Evolutionary conservation across 331 rosid species (phyloP), one percentile per base, ranked within the genome.

Genomic region (Prunus yedoensis): DNA sequence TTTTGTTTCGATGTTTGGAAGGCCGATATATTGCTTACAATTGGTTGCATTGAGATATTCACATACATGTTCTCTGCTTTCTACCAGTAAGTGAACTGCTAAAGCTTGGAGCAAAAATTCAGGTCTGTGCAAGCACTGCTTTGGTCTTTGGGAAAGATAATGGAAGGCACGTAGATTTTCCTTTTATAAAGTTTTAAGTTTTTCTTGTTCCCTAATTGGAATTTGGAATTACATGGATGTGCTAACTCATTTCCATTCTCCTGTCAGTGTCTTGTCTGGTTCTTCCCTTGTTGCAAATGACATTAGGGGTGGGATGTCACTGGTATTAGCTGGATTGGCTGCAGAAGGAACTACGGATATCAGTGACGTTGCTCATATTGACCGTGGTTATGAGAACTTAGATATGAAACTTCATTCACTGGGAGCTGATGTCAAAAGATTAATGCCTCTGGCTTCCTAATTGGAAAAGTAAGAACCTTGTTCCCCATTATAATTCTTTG

Each of bases 281-380:
- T 74, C 79, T 58, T 75, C 57, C 17, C 35, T 68, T 9, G 41
- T 63, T 74, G 85, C 82, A 41, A 68, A 12, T 18, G 85, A 82
- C 68, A 74, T 82, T 18, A 82, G 85, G 69, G 85, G 85, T 62
- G 85, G 85, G 51, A 47, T 78, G 71, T 74, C 82, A 10, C 27
- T 82, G 60, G 83, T 78, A 47, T 78, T 82, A 74, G 83, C 75
- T 3, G 83, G 77, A 43, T 69, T 78, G 54, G 80, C 75, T 10
- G 71, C 86, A 47, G 30, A 65, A 66, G 86, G 83, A 9, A 82
- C 74, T 71, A 78, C 83, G 0, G 83, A 78, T 66, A 74, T 82
- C 20, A 63, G 53, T 1, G 77, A 79, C 3, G 58, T 35, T 62
- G 35, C 63, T 20, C 78, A 82, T 46, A 82, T 82, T 35, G 79